These are phyloP conservation scores for Gastrodia elata DNA, from an alignment of 106 monocot species.

Conservation along the genomic window DNA sequence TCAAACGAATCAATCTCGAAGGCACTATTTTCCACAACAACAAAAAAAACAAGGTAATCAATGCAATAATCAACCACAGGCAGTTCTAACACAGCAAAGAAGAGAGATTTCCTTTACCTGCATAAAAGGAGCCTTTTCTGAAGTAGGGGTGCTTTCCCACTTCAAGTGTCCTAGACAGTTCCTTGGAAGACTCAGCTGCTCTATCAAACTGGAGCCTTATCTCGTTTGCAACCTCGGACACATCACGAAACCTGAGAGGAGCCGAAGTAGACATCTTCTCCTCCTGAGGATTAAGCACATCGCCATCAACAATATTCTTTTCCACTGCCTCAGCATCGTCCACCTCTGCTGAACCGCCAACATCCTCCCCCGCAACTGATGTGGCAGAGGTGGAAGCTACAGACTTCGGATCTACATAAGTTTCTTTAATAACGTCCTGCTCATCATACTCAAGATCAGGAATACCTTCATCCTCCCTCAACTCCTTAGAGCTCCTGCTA, in stretches of 20 bases:
- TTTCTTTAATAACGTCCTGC: conserved; percentile 63
- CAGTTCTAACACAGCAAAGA: neutral
- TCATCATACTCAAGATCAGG: conserved; percentile 82
- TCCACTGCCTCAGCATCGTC: conserved; percentile 34
- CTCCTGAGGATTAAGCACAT: conserved; percentile 7
- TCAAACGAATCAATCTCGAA: conserved; percentile 36
- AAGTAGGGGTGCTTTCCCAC: conserved; percentile 50
- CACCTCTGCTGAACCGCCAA: conserved; percentile 15
- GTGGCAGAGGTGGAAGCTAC: conserved; percentile 17
- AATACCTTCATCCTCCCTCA: conserved; percentile 89
- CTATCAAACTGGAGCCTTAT: conserved; percentile 46
- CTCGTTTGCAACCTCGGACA: conserved; percentile 25
- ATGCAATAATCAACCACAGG: neutral
- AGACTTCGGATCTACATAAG: conserved; percentile 45
- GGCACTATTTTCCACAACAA: conserved; percentile 21
- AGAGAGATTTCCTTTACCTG: conserved; percentile 31
- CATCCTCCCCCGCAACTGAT: conserved; percentile 9
- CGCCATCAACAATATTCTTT: conserved; percentile 43
- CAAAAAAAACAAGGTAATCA: neutral
- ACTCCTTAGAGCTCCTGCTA: conserved; percentile 66
- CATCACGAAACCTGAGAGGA: conserved; percentile 12
- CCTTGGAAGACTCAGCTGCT: conserved; percentile 27
- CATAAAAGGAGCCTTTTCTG: conserved; percentile 24
- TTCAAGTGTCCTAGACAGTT: conserved; percentile 41
- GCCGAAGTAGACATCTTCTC: conserved; percentile 15